These are phyloP conservation scores for Abelmoschus esculentus DNA, from an alignment of 345 rosid genomes.

Conservation along the genomic window DNA sequence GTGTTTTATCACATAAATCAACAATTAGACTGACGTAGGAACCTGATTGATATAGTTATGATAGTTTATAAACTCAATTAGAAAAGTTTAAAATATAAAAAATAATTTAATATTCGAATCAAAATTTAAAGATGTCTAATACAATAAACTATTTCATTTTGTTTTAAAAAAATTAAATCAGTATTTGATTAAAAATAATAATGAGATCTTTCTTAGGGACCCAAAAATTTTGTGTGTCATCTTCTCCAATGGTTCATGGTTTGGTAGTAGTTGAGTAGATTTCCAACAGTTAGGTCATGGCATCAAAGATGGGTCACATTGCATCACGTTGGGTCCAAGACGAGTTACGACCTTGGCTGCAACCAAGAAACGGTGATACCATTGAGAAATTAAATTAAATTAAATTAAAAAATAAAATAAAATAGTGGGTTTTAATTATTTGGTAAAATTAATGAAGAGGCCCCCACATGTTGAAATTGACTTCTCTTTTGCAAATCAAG, in stretches of 20 bases:
- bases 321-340: neutral
- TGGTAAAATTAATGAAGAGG: neutral
- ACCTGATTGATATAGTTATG: no score
- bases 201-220: neutral
- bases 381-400: neutral
- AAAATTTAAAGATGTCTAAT: no score
- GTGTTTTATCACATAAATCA: no score
- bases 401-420: no score
- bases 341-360: neutral
- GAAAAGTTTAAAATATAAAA: no score
- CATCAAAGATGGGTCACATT: neutral
- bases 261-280: conserved; percentile 3
- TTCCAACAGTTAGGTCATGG: neutral
- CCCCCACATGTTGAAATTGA: conserved; percentile 1
- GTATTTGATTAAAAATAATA: neutral
- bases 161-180: neutral
- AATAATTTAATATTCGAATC: no score
- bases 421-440: neutral
- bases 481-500: conserved; percentile 3
- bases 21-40: no score
- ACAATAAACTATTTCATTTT: no score
- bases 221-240: neutral
- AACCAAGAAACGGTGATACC: neutral
- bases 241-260: neutral
- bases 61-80: no score